Evolutionary conservation across 1,139 yeast genomes (phyloP).

Genomic region (Candida smagusa): DNA sequence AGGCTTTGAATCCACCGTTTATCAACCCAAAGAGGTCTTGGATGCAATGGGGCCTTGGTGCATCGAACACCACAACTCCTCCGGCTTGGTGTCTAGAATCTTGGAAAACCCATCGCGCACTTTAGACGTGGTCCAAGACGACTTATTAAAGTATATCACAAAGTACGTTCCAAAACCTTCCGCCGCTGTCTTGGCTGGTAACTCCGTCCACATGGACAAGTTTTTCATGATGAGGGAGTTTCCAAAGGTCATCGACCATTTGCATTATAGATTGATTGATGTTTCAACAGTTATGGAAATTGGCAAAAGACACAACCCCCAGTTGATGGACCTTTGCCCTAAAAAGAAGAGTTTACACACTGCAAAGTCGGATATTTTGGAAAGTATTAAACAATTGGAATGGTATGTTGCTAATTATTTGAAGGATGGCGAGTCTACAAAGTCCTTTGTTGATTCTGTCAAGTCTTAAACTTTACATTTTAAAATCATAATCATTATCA

Average conservation of each 20-base stretch:
- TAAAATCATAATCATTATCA: neutral
- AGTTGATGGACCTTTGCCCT: conserved; percentile 56
- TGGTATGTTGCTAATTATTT: conserved; percentile 75
- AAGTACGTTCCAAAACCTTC: conserved; percentile 51
- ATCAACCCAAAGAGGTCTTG: conserved; percentile 61
- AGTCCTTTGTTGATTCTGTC: conserved; percentile 11
- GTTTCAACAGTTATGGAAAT: conserved; percentile 83
- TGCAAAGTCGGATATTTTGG: conserved; percentile 82
- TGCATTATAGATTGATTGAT: conserved; percentile 85
- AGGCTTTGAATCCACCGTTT: conserved; percentile 82
- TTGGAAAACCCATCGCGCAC: conserved; percentile 52
- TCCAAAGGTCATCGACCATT: conserved; percentile 67
- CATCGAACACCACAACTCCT: conserved; percentile 65
- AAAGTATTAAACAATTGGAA: conserved; percentile 77
- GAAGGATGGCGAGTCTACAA: conserved; percentile 23
- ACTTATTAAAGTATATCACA: conserved; percentile 59
- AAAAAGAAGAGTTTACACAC: conserved; percentile 71
- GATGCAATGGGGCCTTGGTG: conserved; percentile 88
- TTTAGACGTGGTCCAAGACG: conserved; percentile 57
- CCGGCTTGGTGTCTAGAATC: conserved; percentile 77
- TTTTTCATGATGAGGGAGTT: conserved; percentile 80
- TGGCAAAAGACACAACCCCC: conserved; percentile 73
- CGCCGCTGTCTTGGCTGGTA: conserved; percentile 79
- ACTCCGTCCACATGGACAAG: conserved; percentile 88
- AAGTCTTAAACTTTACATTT: neutral